Base-by-base conservation (phyloP, 176 grass and related monocot species). In the Zoysia pacifica region DNA sequence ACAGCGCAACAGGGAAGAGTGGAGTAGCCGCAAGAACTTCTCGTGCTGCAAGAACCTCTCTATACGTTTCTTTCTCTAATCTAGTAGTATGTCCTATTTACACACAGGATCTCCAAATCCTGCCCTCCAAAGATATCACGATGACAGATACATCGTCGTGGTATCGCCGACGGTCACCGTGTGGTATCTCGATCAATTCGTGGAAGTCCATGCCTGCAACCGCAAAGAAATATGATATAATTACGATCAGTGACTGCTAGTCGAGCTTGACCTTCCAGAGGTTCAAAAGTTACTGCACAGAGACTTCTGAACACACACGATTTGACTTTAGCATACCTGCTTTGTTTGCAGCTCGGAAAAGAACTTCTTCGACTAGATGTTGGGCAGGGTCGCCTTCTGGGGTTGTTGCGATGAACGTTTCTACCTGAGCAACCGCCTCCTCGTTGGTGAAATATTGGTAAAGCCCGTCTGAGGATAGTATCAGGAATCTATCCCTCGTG, bases 401-500 rank as follows among this genome's bases (percentile, higher is more conserved):
- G 20, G 90, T 93, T 44, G 93, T 86, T 8, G 88, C 82, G 5
- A 99, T 88, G 75, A 99, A 99, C 88, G 89, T 93, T 68, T 99
- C 96, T 12, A 99, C 88, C 74, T 95, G 76, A 51, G 92, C 72
- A 43, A 95, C 90, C 0, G 84, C 92, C 82, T 94, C 96, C 84
- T 99, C 92, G 11, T 95, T 99, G 60, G 96, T 99, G 68, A 99
- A 92, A 62, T 99, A 99, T 47, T 99, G 96, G 84, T 99, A 99
- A 53, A 99, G 93, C 62, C 96, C 96, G 7, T 99, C 96, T 1
- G 96, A 99, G 5, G 96, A 99, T 5, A 99, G 82, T 84, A 99
- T 91, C 79, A 99, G 65, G 78, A 99, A 99, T 68, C 84, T 94
- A 76, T 99, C 96, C 64, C 82, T 86, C 6, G 88, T 72, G 43